These are phyloP conservation scores for Poteriospumella lacustris DNA, from an alignment of 108 stramenopile species.

Conservation along the genomic window DNA sequence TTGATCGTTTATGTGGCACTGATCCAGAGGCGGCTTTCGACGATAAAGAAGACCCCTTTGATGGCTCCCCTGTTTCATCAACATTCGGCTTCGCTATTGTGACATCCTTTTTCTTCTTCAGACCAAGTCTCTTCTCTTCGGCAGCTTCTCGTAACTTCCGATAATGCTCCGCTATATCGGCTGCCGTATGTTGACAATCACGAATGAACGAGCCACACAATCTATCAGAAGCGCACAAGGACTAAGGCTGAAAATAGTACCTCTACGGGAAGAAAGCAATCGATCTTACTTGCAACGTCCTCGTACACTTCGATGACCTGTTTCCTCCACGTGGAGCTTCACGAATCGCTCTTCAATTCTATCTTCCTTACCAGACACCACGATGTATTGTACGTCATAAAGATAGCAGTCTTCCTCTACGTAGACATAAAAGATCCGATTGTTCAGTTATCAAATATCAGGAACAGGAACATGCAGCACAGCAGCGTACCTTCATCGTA, in stretches of 20 bases:
- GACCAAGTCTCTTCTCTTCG: neutral
- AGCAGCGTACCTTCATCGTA: neutral
- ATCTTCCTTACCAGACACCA: neutral
- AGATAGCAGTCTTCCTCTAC: neutral
- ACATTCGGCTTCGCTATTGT: neutral
- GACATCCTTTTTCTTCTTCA: neutral
- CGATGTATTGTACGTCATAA: neutral
- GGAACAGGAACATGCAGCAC: neutral
- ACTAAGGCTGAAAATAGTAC: neutral
- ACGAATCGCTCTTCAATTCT: neutral
- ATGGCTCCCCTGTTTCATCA: neutral
- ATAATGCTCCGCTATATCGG: neutral
- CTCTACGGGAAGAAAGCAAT: neutral
- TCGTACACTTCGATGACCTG: neutral
- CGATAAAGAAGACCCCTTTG: neutral
- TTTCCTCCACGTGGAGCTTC: neutral
- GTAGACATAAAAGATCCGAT: neutral
- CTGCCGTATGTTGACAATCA: neutral
- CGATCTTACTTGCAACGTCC: neutral
- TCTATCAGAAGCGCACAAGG: neutral
- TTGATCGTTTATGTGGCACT: neutral
- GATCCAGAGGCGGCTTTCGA: neutral
- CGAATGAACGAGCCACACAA: neutral
- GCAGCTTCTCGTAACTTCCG: neutral
- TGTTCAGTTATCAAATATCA: neutral